Base-by-base conservation (phyloP, 371 early-diverging fungal species). In the Syncephalastrum racemosum region DNA sequence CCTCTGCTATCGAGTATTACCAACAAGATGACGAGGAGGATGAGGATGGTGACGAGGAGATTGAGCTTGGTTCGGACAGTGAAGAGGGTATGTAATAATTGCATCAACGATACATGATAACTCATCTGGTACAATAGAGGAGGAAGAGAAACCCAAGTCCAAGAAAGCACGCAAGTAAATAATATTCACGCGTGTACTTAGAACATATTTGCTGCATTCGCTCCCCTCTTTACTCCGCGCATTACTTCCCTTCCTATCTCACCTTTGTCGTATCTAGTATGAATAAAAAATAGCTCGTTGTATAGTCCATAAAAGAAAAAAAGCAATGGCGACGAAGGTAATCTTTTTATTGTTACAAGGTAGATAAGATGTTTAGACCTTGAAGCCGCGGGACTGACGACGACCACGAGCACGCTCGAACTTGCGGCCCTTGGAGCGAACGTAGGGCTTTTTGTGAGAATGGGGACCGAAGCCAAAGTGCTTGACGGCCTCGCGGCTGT, bases 361-460 rank as follows among this genome's bases (percentile, higher is more conserved):
- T 27, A 27, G 27, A 27, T 27, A 7, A 27, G 27, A 27, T 27
- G 7, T 78, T 86, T 88, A 90, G 64, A 79, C 86, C 88, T 92
- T 93, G 91, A 88, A 95, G 72, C 95, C 95, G 72, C 94, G 91
- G 78, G 89, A 88, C 70, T 91, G 88, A 88, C 99, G 91, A 79
- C 96, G 93, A 88, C 98, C 98, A 94, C 99, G 96, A 74, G 98
- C 98, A 58, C 85, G 82, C 83, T 97, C 98, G 83, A 96, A 97
- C 92, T 98, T 98, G 86, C 99, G 92, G 62, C 99, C 99, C 93
- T 97, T 96, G 82, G 92, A 90, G 71, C 93, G 91, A 76, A 97
- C 92, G 74, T 91, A 96, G 69, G 99, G 99, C 90, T 80, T 83
- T 75, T 75, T 76, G 68, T 84, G 71, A 82, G 87, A 85, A 68